Percentiles rank a stretch among this genome's conserved stretches.
Conservation (phyloP, 1,284 basidiomycete species). For the Apiotrichum mycotoxinovorans region DNA sequence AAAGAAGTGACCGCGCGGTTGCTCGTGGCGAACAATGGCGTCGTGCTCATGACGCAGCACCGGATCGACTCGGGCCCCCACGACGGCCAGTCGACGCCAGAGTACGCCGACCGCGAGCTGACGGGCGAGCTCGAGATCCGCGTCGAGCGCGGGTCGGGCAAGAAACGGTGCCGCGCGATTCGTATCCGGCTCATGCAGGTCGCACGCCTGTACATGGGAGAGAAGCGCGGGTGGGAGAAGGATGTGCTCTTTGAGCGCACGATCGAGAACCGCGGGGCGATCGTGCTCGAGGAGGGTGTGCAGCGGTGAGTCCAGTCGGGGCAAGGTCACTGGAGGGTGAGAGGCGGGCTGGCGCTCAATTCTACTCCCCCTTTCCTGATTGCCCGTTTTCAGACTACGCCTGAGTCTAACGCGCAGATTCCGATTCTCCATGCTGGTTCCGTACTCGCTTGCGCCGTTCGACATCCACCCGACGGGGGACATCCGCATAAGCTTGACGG, state of each 20-base stretch:
- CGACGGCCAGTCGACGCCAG: neutral
- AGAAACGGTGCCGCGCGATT: constrained; percentile 30
- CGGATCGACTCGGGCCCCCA: neutral
- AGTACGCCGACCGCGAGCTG: constrained; percentile 15
- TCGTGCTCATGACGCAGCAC: neutral
- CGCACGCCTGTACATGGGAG: constrained; percentile 26
- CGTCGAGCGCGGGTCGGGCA: constrained; percentile 22
- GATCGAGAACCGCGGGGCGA: constrained; percentile 25
- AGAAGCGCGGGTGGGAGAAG: constrained; percentile 25
- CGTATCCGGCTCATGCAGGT: constrained; percentile 26
- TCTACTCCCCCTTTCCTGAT: neutral
- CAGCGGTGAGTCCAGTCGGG: constrained; percentile 19
- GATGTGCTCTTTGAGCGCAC: constrained; percentile 30
- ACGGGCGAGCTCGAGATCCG: constrained; percentile 31
- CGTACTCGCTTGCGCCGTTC: constrained; percentile 25
- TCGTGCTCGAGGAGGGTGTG: constrained; percentile 30
- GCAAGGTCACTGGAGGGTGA: neutral
- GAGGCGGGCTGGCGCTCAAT: no score
- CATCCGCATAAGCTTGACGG: constrained; percentile 20
- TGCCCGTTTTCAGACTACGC: neutral
- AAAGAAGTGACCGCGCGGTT: neutral
- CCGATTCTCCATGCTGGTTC: constrained; percentile 30
- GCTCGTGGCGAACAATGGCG: neutral
- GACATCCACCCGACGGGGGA: constrained; percentile 24
- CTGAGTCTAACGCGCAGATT: constrained; percentile 17